These are phyloP conservation scores for Candida berthetii DNA, from an alignment of 805 yeast species.

Conservation along the genomic window DNA sequence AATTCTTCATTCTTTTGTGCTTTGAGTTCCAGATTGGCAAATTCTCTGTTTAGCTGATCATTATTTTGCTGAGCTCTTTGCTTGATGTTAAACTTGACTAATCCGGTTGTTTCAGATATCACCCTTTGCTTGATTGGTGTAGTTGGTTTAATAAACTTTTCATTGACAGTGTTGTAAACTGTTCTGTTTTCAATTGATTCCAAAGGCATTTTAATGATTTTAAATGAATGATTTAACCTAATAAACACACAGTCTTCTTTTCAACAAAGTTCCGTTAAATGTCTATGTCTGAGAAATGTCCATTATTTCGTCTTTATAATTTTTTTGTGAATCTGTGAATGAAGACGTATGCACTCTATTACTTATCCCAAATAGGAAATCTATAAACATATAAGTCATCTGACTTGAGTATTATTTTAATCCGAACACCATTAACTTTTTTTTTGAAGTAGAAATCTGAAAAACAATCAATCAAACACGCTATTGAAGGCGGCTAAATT, in stretches of 20 bases:
- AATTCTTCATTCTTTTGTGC: conserved; percentile 5
- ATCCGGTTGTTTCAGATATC: conserved; percentile 45
- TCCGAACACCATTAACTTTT: too few relatives aligned
- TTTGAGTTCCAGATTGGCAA: background rate
- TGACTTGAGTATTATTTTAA: too few relatives aligned
- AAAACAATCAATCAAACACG: too few relatives aligned
- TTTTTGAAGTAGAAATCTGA: too few relatives aligned
- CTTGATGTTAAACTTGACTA: conserved; percentile 32
- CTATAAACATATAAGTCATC: too few relatives aligned
- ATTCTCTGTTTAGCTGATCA: conserved; percentile 1
- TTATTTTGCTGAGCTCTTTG: conserved; percentile 1
- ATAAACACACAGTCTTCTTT: conserved; percentile 2
- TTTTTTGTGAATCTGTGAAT: too few relatives aligned
- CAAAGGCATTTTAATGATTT: background rate
- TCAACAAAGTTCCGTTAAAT: too few relatives aligned
- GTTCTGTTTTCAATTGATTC: conserved; percentile 1
- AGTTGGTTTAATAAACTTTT: background rate
- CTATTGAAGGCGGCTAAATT: too few relatives aligned
- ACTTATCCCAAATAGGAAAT: too few relatives aligned
- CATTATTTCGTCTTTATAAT: too few relatives aligned
- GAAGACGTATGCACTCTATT: too few relatives aligned
- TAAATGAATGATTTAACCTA: too few relatives aligned
- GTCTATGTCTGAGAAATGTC: background rate
- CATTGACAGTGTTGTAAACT: background rate
- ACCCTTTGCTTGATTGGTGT: conserved; percentile 27